Evolutionary conservation across 176 grass and related monocot species (phyloP).

Genomic region (Eleusine coracana): DNA sequence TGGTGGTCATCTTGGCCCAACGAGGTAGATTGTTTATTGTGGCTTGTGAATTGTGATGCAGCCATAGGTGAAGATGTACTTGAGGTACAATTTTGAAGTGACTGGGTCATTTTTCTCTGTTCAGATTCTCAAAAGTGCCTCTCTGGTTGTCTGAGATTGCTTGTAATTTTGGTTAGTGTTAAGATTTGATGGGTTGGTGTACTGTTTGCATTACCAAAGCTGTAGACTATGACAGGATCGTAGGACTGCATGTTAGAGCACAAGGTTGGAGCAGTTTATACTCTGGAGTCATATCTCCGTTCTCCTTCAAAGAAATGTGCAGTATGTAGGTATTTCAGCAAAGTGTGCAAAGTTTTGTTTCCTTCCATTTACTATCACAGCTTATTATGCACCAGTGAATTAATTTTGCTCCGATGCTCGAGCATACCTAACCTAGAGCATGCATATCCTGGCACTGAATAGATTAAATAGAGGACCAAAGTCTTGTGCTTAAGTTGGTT

Average conservation of each 20-base stretch:
- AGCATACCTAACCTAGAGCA: slow-evolving; percentile 10
- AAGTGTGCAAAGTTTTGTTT: neutral
- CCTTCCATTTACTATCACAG: neutral
- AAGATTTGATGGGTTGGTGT: neutral
- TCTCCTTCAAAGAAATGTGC: neutral
- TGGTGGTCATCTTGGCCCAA: too few relatives aligned
- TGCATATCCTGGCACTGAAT: neutral
- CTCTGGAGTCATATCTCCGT: neutral
- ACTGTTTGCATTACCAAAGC: neutral
- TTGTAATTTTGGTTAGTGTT: neutral
- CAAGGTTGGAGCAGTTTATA: slow-evolving; percentile 10
- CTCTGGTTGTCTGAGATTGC: neutral
- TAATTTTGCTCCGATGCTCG: neutral
- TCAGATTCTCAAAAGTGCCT: neutral
- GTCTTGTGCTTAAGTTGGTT: neutral
- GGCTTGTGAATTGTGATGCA: neutral
- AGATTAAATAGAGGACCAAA: neutral
- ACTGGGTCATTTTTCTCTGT: neutral
- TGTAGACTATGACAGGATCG: neutral
- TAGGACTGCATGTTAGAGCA: neutral
- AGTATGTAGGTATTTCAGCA: neutral
- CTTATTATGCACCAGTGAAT: neutral
- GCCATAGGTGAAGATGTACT: neutral
- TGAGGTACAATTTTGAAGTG: neutral
- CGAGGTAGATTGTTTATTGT: neutral